Base-by-base conservation (phyloP, 306 rosid genomes). In the Astragalus glycyphyllos region DNA sequence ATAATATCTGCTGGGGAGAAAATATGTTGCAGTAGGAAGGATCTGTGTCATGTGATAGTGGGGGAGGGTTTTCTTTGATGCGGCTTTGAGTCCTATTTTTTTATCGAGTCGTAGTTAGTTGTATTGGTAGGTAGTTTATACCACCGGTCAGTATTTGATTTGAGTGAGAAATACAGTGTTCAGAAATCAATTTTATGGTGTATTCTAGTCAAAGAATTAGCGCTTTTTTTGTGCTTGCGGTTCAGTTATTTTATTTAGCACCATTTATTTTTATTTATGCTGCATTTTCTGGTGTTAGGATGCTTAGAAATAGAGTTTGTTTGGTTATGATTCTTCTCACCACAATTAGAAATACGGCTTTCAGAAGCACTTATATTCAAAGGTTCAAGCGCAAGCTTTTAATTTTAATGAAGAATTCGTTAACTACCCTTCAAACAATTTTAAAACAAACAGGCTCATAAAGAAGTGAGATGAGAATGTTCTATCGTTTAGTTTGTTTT, bases 161-260 rank as follows among this genome's bases (percentile, higher is more conserved):
- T 85, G 84, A 79, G 82, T 85, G 92, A 73, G 92, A 73, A 73
- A 77, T 83, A 85, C 71, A 64, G 72, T 82, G 48, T 74, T 77
- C 38, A 31, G 68, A 77, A 63, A 76, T 77, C 46, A 68, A 50
- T 48, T 73, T 77, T 74, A 76, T 50, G 55, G 66, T 69, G 84
- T 76, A 71, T 81, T 76, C 58, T 74, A 76, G 60, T 64, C 55
- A 34, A 74, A 72, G 71, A 73, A 45, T 69, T 65, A 59, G 62
- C 57, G 74, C 37, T 74, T 38, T 71, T 75, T 80, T 65, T 69
- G 49, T 64, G 64, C 58, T 57, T 80, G 71, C 71, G 46, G 14
- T 23, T 44, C 17, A 5, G 4, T 20, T 41, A 1, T 41, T 37
- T 42, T 10, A 20, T 20, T 20, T 20, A 20, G 23, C 23, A 20